Conservation (phyloP, 1,284 basidiomycete species). For the Melampsora larici-populina region DNA sequence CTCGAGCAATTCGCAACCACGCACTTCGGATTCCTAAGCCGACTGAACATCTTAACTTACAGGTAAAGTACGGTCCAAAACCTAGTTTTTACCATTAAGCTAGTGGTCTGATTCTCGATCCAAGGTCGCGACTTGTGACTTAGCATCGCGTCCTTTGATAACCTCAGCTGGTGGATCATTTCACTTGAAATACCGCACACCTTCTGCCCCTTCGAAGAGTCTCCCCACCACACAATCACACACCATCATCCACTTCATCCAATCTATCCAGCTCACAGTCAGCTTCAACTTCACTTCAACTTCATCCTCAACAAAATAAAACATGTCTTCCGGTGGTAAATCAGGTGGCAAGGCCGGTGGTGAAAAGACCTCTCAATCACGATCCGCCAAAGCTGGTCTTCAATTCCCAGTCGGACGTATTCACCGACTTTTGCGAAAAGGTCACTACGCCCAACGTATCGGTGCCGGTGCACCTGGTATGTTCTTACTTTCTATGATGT, state of each 20-base stretch:
- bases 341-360: conserved; percentile 56
- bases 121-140: too few species aligned
- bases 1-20: background rate
- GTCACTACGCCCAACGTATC: conserved; percentile 75
- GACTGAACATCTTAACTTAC: too few species aligned
- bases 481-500: conserved; percentile 50
- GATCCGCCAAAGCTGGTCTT: conserved; percentile 76
- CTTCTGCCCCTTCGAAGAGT: background rate
- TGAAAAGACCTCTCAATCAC: conserved; percentile 60
- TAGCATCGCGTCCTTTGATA: too few species aligned
- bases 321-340: conserved; percentile 55
- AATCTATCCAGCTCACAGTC: background rate
- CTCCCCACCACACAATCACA: background rate
- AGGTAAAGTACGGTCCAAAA: too few species aligned
- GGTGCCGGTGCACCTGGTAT: conserved; percentile 70
- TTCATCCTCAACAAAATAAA: conserved; percentile 1
- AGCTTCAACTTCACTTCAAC: background rate
- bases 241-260: background rate
- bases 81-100: too few species aligned
- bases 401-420: conserved; percentile 83
- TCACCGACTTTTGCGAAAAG: conserved; percentile 77
- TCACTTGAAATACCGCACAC: background rate
- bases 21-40: background rate
- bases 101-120: too few species aligned
- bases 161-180: background rate